Evolutionary conservation across 139 green algal genomes (phyloP).

Genomic region (Diplosphaera chodatii): DNA sequence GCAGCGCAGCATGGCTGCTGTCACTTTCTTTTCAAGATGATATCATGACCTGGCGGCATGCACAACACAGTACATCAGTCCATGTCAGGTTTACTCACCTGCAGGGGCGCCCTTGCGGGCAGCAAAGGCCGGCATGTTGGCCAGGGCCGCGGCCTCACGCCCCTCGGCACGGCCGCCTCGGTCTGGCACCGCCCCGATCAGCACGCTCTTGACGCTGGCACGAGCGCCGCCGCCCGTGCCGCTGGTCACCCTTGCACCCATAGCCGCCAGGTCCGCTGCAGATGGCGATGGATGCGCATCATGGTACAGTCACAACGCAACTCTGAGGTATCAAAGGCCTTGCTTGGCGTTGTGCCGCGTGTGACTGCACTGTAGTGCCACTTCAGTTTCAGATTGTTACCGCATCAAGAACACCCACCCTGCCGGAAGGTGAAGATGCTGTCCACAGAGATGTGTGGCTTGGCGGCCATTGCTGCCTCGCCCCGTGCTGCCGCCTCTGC

Average conservation of each 20-base stretch:
- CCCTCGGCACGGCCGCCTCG: slow-evolving; percentile 39
- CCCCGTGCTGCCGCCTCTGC: slow-evolving; percentile 16
- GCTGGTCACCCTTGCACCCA: slow-evolving; percentile 29
- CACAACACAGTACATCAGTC: too few species aligned
- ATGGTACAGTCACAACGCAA: too few species aligned
- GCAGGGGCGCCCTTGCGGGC: slow-evolving; percentile 12
- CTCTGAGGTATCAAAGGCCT: too few species aligned
- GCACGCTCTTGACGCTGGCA: slow-evolving; percentile 46
- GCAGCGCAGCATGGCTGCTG: too few species aligned
- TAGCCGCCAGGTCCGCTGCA: slow-evolving; percentile 29
- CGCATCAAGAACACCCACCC: too few species aligned
- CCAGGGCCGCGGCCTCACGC: slow-evolving; percentile 16
- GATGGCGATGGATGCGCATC: too few species aligned
- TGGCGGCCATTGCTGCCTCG: slow-evolving; percentile 11
- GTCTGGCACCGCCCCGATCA: slow-evolving; percentile 60
- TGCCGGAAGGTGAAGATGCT: slow-evolving; percentile 19
- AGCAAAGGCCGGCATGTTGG: slow-evolving; percentile 33
- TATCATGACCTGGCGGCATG: too few species aligned
- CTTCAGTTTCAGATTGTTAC: too few species aligned
- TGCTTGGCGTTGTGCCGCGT: too few species aligned
- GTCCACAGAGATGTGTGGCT: slow-evolving; percentile 24
- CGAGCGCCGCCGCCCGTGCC: slow-evolving; percentile 14
- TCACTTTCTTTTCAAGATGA: too few species aligned
- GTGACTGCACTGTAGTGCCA: too few species aligned
- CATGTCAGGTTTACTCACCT: too few species aligned